Conservation (phyloP, 164 flowering plant species). For the Nelumbo lutea region DNA sequence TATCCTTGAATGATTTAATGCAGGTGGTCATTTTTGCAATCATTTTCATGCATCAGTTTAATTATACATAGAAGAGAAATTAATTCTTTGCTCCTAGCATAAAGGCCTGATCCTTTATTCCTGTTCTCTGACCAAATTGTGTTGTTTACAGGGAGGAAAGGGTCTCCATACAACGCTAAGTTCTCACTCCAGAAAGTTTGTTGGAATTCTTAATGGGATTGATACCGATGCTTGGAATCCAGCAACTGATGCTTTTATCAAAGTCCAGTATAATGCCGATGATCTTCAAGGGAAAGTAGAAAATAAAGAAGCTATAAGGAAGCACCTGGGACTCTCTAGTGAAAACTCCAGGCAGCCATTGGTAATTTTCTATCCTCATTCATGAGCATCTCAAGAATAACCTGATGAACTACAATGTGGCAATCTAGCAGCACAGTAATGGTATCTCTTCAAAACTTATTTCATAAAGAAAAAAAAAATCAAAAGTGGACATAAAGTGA, state of each 20-base stretch:
- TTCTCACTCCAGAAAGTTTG: constrained; percentile 74
- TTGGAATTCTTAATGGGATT: constrained; percentile 91
- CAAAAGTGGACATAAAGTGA: no score
- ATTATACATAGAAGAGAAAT: no score
- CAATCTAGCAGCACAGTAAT: no score
- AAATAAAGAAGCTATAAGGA: constrained; percentile 67
- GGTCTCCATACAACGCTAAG: constrained; percentile 78
- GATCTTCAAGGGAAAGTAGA: constrained; percentile 79
- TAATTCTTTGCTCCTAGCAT: no score
- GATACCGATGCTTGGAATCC: constrained; percentile 96
- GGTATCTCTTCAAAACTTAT: no score
- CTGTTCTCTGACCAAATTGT: not conserved
- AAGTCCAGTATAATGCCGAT: constrained; percentile 68
- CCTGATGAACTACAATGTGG: no score
- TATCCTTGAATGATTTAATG: no score
- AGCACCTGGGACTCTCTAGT: constrained; percentile 56
- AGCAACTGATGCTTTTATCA: constrained; percentile 57
- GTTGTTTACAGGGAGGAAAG: constrained; percentile 57
- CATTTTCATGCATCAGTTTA: no score
- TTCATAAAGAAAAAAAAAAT: no score
- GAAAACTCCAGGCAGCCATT: constrained; percentile 53
- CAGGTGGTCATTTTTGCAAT: no score
- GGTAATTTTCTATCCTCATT: constrained; percentile 31
- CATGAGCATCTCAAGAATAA: no score
- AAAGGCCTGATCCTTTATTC: not conserved